Evolutionary conservation across 176 grass and related monocot species (phyloP).

Genomic region (Secale cereale): DNA sequence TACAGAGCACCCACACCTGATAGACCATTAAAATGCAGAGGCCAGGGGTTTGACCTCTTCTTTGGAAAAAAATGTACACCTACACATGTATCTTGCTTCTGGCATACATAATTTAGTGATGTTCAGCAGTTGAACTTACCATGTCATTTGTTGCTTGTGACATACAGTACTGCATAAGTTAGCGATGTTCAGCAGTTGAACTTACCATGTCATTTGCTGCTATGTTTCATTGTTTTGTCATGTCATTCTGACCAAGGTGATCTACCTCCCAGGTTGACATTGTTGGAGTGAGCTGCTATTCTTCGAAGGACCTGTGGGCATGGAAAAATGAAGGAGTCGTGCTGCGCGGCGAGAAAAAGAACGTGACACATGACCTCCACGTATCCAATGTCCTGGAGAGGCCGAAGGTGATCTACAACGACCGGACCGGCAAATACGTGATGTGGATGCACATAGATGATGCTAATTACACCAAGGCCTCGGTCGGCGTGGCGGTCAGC

Average conservation of each 20-base stretch:
- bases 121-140: not conserved
- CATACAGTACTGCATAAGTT: not conserved
- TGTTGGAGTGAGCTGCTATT: constrained; percentile 94
- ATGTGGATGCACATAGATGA: constrained; percentile 99
- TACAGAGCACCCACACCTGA: not conserved
- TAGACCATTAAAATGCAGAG: not conserved
- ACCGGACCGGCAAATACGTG: constrained; percentile 64
- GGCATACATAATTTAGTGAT: not conserved
- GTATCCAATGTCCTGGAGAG: constrained; percentile 96
- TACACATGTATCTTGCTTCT: not conserved
- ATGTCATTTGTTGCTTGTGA: not conserved
- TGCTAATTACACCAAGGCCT: constrained; percentile 88
- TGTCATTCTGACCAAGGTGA: constrained; percentile 17
- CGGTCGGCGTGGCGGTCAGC: constrained; percentile 69
- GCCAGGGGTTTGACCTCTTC: too few relatives aligned
- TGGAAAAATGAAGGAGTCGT: constrained; percentile 96
- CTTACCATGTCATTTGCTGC: not conserved
- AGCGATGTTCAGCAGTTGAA: not conserved
- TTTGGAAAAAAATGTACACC: not conserved
- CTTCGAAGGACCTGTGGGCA: constrained; percentile 79
- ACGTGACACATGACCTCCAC: constrained; percentile 82
- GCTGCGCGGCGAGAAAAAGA: constrained; percentile 64
- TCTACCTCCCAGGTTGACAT: constrained; percentile 74
- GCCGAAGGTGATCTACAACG: constrained; percentile 97
- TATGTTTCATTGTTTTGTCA: not conserved